Evolutionary conservation across 257 asterid genomes (phyloP).

Genomic region (Buddleja alternifolia): DNA sequence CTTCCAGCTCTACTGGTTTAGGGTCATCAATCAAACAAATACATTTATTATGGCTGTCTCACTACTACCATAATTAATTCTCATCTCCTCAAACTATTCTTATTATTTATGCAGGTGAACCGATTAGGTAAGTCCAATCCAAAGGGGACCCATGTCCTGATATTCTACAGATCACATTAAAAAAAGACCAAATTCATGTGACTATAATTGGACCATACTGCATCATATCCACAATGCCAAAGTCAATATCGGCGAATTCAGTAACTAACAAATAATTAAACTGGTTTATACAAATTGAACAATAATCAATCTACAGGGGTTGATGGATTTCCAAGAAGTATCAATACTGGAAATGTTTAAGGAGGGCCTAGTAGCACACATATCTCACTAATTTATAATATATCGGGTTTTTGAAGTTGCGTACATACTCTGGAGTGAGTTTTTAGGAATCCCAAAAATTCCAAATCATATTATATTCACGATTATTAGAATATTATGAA

Average conservation of each 20-base stretch:
- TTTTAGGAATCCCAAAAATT: too few relatives aligned
- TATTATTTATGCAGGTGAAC: constrained; percentile 42
- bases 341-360: too few relatives aligned
- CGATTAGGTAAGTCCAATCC: constrained; percentile 42
- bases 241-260: constrained; percentile 27
- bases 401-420: too few relatives aligned
- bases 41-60: constrained; percentile 45
- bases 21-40: constrained; percentile 27
- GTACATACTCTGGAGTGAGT: too few relatives aligned
- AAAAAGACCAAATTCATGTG: constrained; percentile 14
- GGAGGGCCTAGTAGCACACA: too few relatives aligned
- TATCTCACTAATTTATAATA: too few relatives aligned
- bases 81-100: constrained; percentile 28
- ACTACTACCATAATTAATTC: constrained; percentile 38
- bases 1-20: constrained; percentile 23
- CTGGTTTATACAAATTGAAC: too few relatives aligned
- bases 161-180: constrained; percentile 16
- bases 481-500: too few relatives aligned
- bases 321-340: too few relatives aligned
- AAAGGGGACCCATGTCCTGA: constrained; percentile 41
- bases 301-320: too few relatives aligned
- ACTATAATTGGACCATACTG: constrained; percentile 29
- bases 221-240: constrained; percentile 22
- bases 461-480: too few relatives aligned
- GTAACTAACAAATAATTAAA: neutral